Evolutionary conservation across 805 yeast genomes (phyloP).

Genomic region (Saccharomycopsis sp.): DNA sequence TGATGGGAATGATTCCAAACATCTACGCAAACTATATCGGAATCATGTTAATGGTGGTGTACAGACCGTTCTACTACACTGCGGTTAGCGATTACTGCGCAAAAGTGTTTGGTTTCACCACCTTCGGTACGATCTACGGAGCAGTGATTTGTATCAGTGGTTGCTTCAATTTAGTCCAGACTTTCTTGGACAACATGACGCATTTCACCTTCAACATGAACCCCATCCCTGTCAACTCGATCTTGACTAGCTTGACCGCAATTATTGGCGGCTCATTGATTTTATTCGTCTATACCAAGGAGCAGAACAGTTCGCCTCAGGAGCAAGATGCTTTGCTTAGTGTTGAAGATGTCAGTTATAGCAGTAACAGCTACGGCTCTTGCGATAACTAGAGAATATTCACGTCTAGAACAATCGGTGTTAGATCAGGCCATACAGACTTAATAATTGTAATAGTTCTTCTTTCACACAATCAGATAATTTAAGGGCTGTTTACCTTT

Average conservation of each 20-base stretch:
- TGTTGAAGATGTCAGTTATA: background rate
- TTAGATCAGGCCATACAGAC: no score
- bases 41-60: constrained; percentile 64
- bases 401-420: no score
- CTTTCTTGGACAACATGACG: constrained; percentile 60
- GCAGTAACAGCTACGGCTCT: background rate
- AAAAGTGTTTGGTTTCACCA: constrained; percentile 86
- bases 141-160: constrained; percentile 79
- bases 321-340: background rate
- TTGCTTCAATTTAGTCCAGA: constrained; percentile 66
- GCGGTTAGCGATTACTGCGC: constrained; percentile 88
- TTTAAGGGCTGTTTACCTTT: no score
- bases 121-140: constrained; percentile 91
- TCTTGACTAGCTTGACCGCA: constrained; percentile 48
- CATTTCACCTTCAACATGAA: constrained; percentile 62
- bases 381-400: background rate
- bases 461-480: no score
- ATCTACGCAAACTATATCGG: constrained; percentile 55
- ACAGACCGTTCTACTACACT: constrained; percentile 89
- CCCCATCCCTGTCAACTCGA: constrained; percentile 70
- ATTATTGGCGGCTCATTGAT: constrained; percentile 43
- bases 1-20: constrained; percentile 55
- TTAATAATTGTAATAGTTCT: no score
- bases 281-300: constrained; percentile 30
- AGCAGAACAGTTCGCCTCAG: background rate